Evolutionary conservation across 495 filamentous ascomycete species (phyloP), one percentile per base, ranked within the genome.

Genomic region (Penicillium daleae): DNA sequence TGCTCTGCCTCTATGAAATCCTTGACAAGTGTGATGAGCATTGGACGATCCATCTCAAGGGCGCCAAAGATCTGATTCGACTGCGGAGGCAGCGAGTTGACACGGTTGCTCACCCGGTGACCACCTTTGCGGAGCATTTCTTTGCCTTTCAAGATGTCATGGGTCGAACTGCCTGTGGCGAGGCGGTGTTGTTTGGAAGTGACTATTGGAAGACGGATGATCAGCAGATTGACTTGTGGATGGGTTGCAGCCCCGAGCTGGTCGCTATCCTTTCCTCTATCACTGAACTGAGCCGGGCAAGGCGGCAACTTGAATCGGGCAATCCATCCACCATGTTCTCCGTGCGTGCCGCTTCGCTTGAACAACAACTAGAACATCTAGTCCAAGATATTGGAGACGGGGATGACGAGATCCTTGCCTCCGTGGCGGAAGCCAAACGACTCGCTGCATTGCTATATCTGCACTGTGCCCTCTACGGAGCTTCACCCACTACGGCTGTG

Each of bases 81-180:
- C 63, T 76, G 3, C 66, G 73, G 37, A 69, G 74, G 60, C 70
- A 75, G 51, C 72, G 71, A 42, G 55, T 66, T 12, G 49, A 32
- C 22, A 24, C 62, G 9, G 54, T 69, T n/a, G 29, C 59, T 9
- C 67, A 78, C 33, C 66, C 74, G 3, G 73, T 74, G 5, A 74
- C 74, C 2, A 64, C 64, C 0, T 80, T 81, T 56, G 73, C 75
- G 0, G 78, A 81, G 59, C 72, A 72, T 13, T 81, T 81, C 56
- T 81, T 81, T 56, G 78, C 78, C 15, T 81, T 81, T 49, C 78
- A 81, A 53, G 78, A 81, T 69, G 74, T 81, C 51, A 81, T 81
- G 74, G 78, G 78, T 22, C 75, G 78, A 22, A 81, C 78, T 15
- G 78, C 78, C 10, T 81, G 78, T 62, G 78, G 72, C 4, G 72